Evolutionary conservation across 2,329 filamentous ascomycete species (phyloP), one percentile per base, ranked within the genome.

Genomic region (Cercospora sp.): DNA sequence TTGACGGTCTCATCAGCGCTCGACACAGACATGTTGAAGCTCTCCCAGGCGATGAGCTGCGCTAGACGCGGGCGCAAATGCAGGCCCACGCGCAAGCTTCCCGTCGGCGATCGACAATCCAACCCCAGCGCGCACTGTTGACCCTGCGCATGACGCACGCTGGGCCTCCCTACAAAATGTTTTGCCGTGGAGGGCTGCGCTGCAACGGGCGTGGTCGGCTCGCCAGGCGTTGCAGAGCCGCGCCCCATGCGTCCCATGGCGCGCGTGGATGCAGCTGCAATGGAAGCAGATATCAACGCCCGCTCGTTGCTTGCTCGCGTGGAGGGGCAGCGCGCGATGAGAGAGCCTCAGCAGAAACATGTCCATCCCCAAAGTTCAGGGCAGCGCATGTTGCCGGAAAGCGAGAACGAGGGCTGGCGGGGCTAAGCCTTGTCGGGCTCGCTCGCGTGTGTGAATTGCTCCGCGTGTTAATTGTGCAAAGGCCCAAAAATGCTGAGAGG

Each of bases 61-160:
- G 55, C 55, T 59, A 51, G 48, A 53, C 64, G 64, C 59, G 60
- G 45, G 60, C 48, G 48, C 59, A 67, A 53, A 60, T 48, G 61
- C 66, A 63, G 66, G 66, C 63, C 51, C 63, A 60, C 55, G 66
- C 66, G 55, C 59, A 63, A 63, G 59, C 66, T 68, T 68, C 68
- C 66, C 63, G 60, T 60, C 66, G 64, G 60, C 63, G 66, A 64
- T 69, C 68, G 42, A 53, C 63, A 51, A 30, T 63, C 60, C 66
- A 62, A 60, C 66, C 66, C 62, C 66, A 68, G 60, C 61, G 63
- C 57, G 26, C 26, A 42, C 36, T 18, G 10, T 26, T 13, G 57
- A 16, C 42, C 26, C 48, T 62, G 62, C 18, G 28, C 39, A 42
- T 66, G 63, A 68, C 60, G 60, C 63, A 68, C 55, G 63, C 42